Conservation (phyloP, 768 basidiomycete species). For the Paxillus ammoniavirescens region DNA sequence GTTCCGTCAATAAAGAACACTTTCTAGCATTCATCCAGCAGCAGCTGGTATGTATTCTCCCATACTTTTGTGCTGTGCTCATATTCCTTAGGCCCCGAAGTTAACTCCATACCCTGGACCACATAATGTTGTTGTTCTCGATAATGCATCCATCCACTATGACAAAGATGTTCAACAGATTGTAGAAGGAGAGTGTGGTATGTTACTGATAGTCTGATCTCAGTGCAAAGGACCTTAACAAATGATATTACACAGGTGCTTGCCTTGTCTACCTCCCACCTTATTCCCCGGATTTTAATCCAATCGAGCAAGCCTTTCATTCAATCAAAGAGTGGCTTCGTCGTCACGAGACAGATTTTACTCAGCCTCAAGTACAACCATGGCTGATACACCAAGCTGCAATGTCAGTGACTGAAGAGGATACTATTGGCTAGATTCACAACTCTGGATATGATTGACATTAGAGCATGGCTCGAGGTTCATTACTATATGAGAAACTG, state of each 20-base stretch:
- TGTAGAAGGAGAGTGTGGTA: conserved; percentile 22
- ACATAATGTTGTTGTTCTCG: conserved; percentile 36
- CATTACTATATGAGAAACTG: too few relatives aligned
- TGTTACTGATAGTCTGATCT: not conserved
- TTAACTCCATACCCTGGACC: conserved; percentile 30
- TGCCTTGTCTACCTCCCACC: conserved; percentile 30
- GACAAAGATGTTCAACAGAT: conserved; percentile 33
- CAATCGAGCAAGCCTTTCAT: conserved; percentile 34
- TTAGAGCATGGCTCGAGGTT: not conserved
- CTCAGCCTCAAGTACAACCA: not conserved
- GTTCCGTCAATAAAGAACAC: not conserved
- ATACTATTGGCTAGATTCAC: conserved; percentile 20
- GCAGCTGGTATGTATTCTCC: not conserved
- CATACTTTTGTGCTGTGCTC: not conserved
- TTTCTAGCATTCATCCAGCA: not conserved
- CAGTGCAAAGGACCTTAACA: not conserved
- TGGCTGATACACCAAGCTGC: conserved; percentile 21
- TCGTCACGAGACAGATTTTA: conserved; percentile 18
- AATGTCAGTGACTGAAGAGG: conserved; percentile 13
- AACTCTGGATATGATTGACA: conserved; percentile 20
- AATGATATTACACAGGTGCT: conserved; percentile 13
- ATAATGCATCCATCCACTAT: conserved; percentile 40
- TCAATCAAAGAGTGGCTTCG: conserved; percentile 31
- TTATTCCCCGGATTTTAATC: conserved; percentile 37
- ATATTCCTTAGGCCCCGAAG: conserved; percentile 16